Evolutionary conservation across 768 basidiomycete genomes (phyloP), one percentile per base, ranked within the genome.

Genomic region (Boletus reticuloceps): DNA sequence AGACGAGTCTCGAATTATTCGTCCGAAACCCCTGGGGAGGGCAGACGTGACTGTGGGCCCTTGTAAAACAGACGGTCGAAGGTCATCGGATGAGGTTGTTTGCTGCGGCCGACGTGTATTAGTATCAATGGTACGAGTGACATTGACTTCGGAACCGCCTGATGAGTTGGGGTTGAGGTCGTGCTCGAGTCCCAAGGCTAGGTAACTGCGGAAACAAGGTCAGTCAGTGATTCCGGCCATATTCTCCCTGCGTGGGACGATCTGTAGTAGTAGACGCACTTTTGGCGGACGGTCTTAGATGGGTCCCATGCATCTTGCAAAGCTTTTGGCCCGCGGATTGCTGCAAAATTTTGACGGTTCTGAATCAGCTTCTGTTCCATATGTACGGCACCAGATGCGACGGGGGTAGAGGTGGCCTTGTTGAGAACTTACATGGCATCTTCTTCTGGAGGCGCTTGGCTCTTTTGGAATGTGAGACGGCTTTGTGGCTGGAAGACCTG

Each of bases 221-320:
- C 12, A 45, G 44, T 43, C 32, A 31, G 12, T 31, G 34, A 17
- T 29, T 45, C 42, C 27, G 32, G 34, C 14, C 19, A 32, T 16
- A 31, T n/a, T 39, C 7, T 10, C 36, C 43, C 34, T 27, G 38
- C 25, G 27, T 43, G 42, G 41, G 39, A 47, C 51, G 29, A 45
- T 47, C 37, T 25, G 38, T 9, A 9, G 14, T 17, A 17, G 31
- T n/a, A 19, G 39, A 75, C 87, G 64, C 65, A 96, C 94, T 97
- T 98, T 82, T 98, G 95, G 59, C 81, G 82, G 17, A 95, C 86
- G 12, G 94, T 98, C 74, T 91, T 91, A 48, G 75, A 76, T 61
- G 83, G 83, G 71, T 98, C 90, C 94, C 94, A 98, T 52, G 85
- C 85, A 43, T 89, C 84, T 67, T 89, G 89, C 58, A 97, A 75